Base-by-base conservation (phyloP, 177 flowering plant species). In the Vitis hybrid region DNA sequence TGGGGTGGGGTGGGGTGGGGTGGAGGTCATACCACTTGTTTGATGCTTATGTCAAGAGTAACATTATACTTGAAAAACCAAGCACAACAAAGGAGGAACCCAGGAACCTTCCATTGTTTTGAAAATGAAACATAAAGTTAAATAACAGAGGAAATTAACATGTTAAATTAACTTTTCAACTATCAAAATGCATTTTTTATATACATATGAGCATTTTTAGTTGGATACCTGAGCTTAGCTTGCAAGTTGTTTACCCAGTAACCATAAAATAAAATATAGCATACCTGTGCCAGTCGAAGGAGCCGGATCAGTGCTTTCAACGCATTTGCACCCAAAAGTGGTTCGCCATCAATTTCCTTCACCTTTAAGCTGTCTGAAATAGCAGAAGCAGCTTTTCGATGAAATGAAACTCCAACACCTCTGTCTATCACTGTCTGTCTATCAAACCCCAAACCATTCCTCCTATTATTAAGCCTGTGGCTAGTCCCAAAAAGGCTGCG, bases 361-460 rank as follows among this genome's bases (percentile, higher is more conserved):
- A 84, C 81, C 74, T 88, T 90, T 79, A 87, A 76, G 77, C 84
- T 78, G 70, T 83, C 90, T 51, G 87, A 71, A 78, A 85, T 65
- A 67, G 91, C 75, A 77, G 92, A 75, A 76, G 79, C 80, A 56
- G 89, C 81, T 68, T 92, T 86, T 65, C 90, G 85, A 1, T 91
- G 89, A 14, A 88, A 76, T 49, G 89, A 81, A 61, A 88, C 91
- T 71, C 98, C 98, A 70, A 91, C 97, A 63, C 97, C 96, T 76
- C 98, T 82, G 74, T 94, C 96, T 87, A 88, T 91, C 45, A 83
- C 92, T 3, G 90, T 72, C 76, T 89, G 97, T 79, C 97, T 81
- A 61, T 88, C 97, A 78, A 90, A 81, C 7, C 88, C 97, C 69
- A 93, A 72, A 63, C 85, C 82, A 82, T 81, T 89, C 78, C 94